phyloP scores from a whole-genome alignment of 805 yeast genomes.

The Zygotorulaspora chibaensis region DNA sequence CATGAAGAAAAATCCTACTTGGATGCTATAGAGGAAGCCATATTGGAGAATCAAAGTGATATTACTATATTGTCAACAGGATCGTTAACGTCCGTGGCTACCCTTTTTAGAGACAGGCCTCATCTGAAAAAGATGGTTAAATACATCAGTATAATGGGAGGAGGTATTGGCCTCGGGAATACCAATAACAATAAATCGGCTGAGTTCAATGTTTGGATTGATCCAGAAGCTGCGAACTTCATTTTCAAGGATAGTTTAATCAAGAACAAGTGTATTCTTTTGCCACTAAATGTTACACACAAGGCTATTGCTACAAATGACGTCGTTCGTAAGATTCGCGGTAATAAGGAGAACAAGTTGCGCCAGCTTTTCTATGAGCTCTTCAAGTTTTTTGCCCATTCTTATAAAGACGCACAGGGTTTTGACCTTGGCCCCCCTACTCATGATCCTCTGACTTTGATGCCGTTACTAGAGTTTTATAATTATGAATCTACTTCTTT shows the following conservation, averaged over 20 bases:
- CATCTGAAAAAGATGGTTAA: constrained; percentile 46
- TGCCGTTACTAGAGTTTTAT: constrained; percentile 48
- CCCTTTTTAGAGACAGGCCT: constrained; percentile 52
- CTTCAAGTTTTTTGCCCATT: constrained; percentile 45
- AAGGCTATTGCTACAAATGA: constrained; percentile 45
- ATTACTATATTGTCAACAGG: constrained; percentile 71
- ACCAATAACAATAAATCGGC: constrained; percentile 53
- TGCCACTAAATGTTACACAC: constrained; percentile 70
- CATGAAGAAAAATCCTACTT: constrained; percentile 37
- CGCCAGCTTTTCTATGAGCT: constrained; percentile 54
- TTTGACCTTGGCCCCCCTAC: constrained; percentile 62
- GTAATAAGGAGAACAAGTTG: constrained; percentile 40
- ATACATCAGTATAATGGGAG: constrained; percentile 73
- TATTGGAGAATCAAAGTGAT: constrained; percentile 42
- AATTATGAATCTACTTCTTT: constrained; percentile 24
- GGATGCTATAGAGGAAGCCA: constrained; percentile 42
- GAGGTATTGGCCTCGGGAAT: constrained; percentile 43
- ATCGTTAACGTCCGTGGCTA: constrained; percentile 67
- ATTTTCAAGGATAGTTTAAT: constrained; percentile 48
- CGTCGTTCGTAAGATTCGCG: constrained; percentile 39
- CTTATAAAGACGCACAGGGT: constrained; percentile 42
- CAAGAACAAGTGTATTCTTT: constrained; percentile 47
- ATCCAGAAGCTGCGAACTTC: constrained; percentile 67
- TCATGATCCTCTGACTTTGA: constrained; percentile 75
- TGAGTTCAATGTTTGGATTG: constrained; percentile 73